Evolutionary conservation across 108 stramenopile species (phyloP), one percentile per base, ranked within the genome.

Genomic region (Stephanodiscus minutulus): DNA sequence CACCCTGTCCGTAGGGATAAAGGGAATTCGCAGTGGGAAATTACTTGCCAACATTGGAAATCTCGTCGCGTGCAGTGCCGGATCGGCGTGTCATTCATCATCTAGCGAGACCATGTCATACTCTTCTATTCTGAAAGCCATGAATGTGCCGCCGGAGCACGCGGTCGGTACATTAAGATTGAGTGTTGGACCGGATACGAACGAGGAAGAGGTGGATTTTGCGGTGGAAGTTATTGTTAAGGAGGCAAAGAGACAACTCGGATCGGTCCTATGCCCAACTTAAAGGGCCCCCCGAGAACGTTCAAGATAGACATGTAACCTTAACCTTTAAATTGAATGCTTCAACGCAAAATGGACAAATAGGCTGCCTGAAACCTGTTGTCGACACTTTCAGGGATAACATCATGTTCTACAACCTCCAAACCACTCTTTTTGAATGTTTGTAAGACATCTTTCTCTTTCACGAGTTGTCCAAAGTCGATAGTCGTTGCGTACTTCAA

Each of bases 121-220:
- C 47, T 94, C 92, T 12, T 68, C 87, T 29, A 90, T 99, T 2
- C 80, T 98, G 54, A 60, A 64, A 62, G 97, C 97, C 36, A 97
- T 98, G 95, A 67, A 87, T 57, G 91, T 98, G 0, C 88, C 86
- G 2, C 55, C 67, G 24, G 82, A 88, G 27, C 85, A 77, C 78
- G 98, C 93, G 3, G 50, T 82, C 6, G 97, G 98, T 20, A 99
- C 98, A 0, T 48, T 99, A 46, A 79, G 98, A 31, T 76, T 98
- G 59, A 92, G 90, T 59, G 84, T 98, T n/a, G 97, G 97, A 11
- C 91, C 93, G 29, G 67, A 73, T 54, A 97, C 96, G 17, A 93
- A 90, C 7, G 49, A 37, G 17, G 72, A 75, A 50, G 96, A 98
- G 29, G 77, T 98, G 5, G 94, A 96, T 59, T 48, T 31, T 41